Conservation (phyloP, 169 alveolate species). For the Plasmodium gallinaceum region DNA sequence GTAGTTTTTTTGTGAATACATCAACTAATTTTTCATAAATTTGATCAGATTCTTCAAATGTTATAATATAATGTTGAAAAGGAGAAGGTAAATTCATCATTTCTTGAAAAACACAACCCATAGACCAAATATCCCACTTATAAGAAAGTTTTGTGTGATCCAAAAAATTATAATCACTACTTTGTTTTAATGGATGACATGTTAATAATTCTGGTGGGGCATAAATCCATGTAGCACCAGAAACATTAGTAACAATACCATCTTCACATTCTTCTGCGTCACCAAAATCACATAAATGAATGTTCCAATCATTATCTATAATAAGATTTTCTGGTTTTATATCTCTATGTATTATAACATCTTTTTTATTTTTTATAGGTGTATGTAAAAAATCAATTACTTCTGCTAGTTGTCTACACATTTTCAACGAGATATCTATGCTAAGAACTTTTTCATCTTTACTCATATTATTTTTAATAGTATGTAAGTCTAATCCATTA, state of each 20-base stretch:
- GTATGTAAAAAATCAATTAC: conserved; percentile 89
- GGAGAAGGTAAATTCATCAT: conserved; percentile 88
- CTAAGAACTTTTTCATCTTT: conserved; percentile 71
- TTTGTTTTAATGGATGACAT: conserved; percentile 82
- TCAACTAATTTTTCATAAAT: conserved; percentile 85
- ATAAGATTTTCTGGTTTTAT: conserved; percentile 89
- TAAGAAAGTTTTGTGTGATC: conserved; percentile 79
- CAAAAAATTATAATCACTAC: conserved; percentile 59
- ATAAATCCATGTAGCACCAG: conserved; percentile 94
- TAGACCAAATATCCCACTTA: conserved; percentile 92
- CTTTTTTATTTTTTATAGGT: conserved; percentile 83
- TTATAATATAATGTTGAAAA: conserved; percentile 87
- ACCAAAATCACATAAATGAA: conserved; percentile 89
- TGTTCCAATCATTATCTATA: conserved; percentile 83
- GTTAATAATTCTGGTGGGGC: conserved; percentile 92
- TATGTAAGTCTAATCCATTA: conserved; percentile 90
- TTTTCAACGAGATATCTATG: conserved; percentile 79
- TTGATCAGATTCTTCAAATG: conserved; percentile 81
- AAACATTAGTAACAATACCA: conserved; percentile 85
- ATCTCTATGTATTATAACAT: conserved; percentile 87
- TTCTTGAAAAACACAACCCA: conserved; percentile 90
- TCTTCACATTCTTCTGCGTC: conserved; percentile 89
- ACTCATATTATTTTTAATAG: conserved; percentile 85
- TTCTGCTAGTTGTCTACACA: conserved; percentile 91
- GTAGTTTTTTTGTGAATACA: conserved; percentile 81